phyloP scores from a whole-genome alignment of 2,329 filamentous ascomycete species.

The Thelonectria rubi region DNA sequence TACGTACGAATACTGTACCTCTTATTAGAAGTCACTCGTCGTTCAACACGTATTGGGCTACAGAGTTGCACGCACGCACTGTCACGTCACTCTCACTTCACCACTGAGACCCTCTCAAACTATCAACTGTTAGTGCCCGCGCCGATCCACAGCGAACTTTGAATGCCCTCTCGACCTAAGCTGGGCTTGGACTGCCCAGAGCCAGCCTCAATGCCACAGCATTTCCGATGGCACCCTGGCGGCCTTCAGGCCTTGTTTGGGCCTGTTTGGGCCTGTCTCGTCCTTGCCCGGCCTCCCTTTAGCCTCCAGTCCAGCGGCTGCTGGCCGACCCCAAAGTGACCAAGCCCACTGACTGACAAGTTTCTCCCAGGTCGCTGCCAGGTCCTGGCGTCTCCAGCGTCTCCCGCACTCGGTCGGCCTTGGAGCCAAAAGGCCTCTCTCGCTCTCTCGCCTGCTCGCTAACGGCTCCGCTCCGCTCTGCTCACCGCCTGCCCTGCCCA shows the following conservation, averaged over 20 bases:
- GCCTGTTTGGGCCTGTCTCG: background rate
- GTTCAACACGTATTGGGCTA: conserved; percentile 4
- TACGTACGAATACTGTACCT: background rate
- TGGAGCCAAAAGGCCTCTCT: conserved; percentile 10
- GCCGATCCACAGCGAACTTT: conserved; percentile 13
- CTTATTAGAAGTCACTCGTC: background rate
- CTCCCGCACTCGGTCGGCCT: background rate
- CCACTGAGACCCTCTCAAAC: conserved; percentile 3
- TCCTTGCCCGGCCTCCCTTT: conserved; percentile 10
- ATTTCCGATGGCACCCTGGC: conserved; percentile 13
- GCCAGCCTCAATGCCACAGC: conserved; percentile 11
- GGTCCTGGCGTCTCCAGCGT: conserved; percentile 8
- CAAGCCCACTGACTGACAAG: conserved; percentile 14
- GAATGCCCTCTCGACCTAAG: conserved; percentile 1
- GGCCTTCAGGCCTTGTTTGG: conserved; percentile 6
- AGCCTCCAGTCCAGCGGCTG: conserved; percentile 8
- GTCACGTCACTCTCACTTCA: conserved; percentile 12
- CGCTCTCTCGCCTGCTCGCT: conserved; percentile 13
- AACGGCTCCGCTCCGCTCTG: conserved; percentile 31
- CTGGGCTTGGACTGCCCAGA: conserved; percentile 4
- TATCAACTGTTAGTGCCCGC: conserved; percentile 21
- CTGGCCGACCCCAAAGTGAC: conserved; percentile 4
- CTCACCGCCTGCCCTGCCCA: conserved; percentile 43
- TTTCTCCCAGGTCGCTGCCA: conserved; percentile 11
- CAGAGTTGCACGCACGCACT: background rate